Evolutionary conservation across 805 yeast genomes (phyloP).

Genomic region (Candida krabiensis): DNA sequence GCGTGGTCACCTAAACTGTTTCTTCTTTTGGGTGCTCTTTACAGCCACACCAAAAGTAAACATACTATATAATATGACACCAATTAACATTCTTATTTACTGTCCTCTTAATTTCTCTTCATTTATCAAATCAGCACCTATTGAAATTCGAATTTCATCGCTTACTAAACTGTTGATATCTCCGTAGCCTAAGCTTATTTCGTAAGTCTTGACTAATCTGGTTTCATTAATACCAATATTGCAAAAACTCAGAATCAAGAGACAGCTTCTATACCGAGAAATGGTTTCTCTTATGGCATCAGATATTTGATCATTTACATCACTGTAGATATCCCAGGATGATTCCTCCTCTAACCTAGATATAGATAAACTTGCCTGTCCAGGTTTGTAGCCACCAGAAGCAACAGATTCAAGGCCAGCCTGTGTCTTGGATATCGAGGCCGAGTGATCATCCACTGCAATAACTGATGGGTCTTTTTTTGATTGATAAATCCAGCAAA

Average conservation of each 20-base stretch:
- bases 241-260: conserved; percentile 76
- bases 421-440: conserved; percentile 32
- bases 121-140: conserved; percentile 71
- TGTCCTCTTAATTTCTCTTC: conserved; percentile 75
- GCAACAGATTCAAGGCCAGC: conserved; percentile 38
- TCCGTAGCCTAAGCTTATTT: conserved; percentile 79
- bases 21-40: neutral
- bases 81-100: too few species aligned
- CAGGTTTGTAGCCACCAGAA: conserved; percentile 45
- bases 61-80: too few species aligned
- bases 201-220: conserved; percentile 79
- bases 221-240: conserved; percentile 86
- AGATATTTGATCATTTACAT: conserved; percentile 75
- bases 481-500: conserved; percentile 85
- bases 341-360: conserved; percentile 85
- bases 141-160: conserved; percentile 66
- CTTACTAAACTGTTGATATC: conserved; percentile 71
- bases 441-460: conserved; percentile 12
- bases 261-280: conserved; percentile 80
- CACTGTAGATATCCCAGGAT: conserved; percentile 93
- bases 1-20: neutral
- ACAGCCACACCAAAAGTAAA: too few species aligned
- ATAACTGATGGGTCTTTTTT: conserved; percentile 27
- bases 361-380: conserved; percentile 63
- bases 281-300: conserved; percentile 66